Evolutionary conservation across 441 rosid species (phyloP).

Genomic region (Flueggea neowawraea): DNA sequence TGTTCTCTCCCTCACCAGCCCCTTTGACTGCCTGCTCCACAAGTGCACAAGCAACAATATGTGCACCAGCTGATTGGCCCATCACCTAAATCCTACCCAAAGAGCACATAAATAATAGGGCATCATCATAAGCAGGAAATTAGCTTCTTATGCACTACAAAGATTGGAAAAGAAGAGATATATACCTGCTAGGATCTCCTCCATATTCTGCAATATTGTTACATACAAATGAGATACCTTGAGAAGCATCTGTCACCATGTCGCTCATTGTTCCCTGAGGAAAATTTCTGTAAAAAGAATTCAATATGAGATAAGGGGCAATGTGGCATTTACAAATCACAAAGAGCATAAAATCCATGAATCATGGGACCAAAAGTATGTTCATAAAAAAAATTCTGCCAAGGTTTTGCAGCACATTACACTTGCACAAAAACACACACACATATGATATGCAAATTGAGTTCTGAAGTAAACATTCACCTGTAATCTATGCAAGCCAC

Average conservation of each 20-base stretch:
- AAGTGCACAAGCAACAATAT: conserved; percentile 85
- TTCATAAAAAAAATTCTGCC: too few species aligned
- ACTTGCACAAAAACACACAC: conserved; percentile 39
- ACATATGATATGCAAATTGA: background rate
- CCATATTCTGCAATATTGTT: conserved; percentile 83
- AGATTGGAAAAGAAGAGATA: background rate
- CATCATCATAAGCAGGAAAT: conserved; percentile 2
- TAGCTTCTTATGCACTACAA: background rate
- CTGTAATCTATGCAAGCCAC: too few species aligned
- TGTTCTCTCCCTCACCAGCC: conserved; percentile 63
- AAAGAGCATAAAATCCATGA: too few species aligned
- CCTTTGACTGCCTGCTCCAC: conserved; percentile 93
- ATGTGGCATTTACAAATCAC: too few species aligned
- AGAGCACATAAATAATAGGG: conserved; percentile 13
- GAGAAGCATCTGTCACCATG: conserved; percentile 91
- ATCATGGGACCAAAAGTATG: too few species aligned
- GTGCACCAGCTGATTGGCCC: conserved; percentile 99
- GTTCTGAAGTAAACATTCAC: too few species aligned
- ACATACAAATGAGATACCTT: conserved; percentile 85
- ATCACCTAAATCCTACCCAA: conserved; percentile 71
- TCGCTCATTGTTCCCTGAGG: conserved; percentile 94
- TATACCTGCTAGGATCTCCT: conserved; percentile 72
- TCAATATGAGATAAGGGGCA: too few species aligned
- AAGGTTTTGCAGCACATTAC: conserved; percentile 57
- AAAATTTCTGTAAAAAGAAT: conserved; percentile 62